phyloP scores from a whole-genome alignment of 139 green algal species.

The Coelastrella sp. region DNA sequence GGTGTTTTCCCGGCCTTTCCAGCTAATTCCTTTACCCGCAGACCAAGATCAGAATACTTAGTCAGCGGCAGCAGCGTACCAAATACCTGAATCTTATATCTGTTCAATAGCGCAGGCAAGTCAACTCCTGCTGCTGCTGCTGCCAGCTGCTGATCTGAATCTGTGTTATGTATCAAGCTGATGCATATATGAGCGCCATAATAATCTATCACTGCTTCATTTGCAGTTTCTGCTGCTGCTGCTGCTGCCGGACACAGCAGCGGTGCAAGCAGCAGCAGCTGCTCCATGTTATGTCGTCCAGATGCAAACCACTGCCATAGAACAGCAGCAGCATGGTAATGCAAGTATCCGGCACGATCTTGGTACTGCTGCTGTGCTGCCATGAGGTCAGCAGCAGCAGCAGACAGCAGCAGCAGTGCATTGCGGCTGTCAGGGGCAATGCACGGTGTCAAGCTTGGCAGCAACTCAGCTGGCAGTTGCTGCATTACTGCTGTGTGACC shows the following conservation, averaged over 20 bases:
- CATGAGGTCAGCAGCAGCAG: constrained; percentile 30
- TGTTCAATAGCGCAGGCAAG: background rate
- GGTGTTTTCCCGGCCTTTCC: background rate
- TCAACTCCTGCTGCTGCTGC: constrained; percentile 12
- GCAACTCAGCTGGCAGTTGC: background rate
- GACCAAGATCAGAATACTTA: background rate
- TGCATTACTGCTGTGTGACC: constrained; percentile 17
- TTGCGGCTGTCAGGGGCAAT: background rate
- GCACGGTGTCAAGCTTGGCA: background rate
- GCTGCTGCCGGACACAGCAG: background rate
- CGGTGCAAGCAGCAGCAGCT: constrained; percentile 36
- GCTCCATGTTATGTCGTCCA: background rate
- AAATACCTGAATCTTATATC: background rate
- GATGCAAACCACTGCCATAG: constrained; percentile 25
- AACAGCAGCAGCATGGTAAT: background rate
- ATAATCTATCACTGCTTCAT: background rate
- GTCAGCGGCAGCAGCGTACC: background rate
- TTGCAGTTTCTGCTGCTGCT: background rate
- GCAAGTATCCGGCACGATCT: constrained; percentile 14
- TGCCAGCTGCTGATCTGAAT: constrained; percentile 11
- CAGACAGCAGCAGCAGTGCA: background rate
- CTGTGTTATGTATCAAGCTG: background rate
- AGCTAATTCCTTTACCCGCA: background rate
- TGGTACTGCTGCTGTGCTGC: constrained; percentile 18
- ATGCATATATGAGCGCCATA: background rate